Evolutionary conservation across 73 alveolate genomes (phyloP).

Genomic region (Paramecium sonneborni): DNA sequence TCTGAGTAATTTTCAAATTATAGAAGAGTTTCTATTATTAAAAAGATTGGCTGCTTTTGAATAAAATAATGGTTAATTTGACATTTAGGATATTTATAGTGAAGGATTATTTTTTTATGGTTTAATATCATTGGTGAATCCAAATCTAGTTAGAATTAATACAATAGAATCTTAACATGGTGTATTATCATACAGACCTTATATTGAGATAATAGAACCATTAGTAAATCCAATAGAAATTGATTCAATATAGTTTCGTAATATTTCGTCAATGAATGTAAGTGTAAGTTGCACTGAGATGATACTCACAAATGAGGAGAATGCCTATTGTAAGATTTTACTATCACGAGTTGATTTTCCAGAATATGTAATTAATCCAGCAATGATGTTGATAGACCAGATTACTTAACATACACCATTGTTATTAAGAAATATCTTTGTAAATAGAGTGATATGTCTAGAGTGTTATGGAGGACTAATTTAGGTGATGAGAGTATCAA

Average conservation of each 20-base stretch:
- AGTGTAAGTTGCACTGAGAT: neutral
- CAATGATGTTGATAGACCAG: conserved; percentile 27
- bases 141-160: neutral
- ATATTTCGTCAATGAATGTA: neutral
- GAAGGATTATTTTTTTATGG: conserved; percentile 29
- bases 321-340: neutral
- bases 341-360: neutral
- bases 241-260: neutral
- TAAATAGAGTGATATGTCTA: neutral
- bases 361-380: conserved; percentile 28
- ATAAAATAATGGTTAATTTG: conserved; percentile 32
- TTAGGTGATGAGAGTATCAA: conserved; percentile 3
- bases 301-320: neutral
- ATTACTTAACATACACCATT: neutral
- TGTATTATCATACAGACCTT: neutral
- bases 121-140: neutral
- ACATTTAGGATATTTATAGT: neutral
- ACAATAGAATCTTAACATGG: conserved; percentile 7
- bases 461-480: conserved; percentile 32
- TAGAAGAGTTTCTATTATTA: conserved; percentile 5
- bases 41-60: conserved; percentile 31
- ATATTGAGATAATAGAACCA: conserved; percentile 36
- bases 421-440: neutral
- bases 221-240: neutral
- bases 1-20: neutral